Percentiles rank a stretch among this genome's conserved stretches.
Conservation (phyloP, 1,284 basidiomycete genomes). For the Cutaneotrichosporon cavernicola region DNA sequence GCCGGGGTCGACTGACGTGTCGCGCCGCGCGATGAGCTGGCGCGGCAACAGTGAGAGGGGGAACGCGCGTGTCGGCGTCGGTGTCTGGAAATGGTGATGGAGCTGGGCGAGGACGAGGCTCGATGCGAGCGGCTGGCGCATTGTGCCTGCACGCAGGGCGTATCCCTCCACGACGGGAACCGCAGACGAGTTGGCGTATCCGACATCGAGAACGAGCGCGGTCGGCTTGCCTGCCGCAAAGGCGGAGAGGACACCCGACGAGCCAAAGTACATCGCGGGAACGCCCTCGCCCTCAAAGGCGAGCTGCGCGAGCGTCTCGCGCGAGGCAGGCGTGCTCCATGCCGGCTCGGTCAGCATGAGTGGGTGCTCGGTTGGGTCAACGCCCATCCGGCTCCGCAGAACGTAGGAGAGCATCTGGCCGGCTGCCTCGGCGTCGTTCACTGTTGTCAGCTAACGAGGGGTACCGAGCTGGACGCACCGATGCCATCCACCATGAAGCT, state of each 20-base stretch:
- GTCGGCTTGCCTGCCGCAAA: conserved; percentile 97
- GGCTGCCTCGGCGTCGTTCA: conserved; percentile 74
- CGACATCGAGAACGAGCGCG: conserved; percentile 91
- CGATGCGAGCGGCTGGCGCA: conserved; percentile 52
- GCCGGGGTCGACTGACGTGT: conserved; percentile 61
- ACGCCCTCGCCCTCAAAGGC: conserved; percentile 95
- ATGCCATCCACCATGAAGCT: conserved; percentile 84
- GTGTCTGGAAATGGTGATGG: conserved; percentile 40
- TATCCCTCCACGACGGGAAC: conserved; percentile 98
- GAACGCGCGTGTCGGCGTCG: conserved; percentile 36
- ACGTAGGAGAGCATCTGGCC: conserved; percentile 73
- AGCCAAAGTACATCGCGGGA: conserved; percentile 96
- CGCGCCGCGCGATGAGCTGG: conserved; percentile 79
- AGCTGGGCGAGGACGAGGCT: conserved; percentile 51
- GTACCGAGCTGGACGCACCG: conserved; percentile 60
- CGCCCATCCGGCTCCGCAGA: conserved; percentile 70
- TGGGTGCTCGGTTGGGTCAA: conserved; percentile 73
- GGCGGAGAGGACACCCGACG: conserved; percentile 93
- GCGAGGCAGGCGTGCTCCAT: conserved; percentile 87
- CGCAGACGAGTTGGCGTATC: conserved; percentile 81
- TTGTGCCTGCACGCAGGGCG: conserved; percentile 76
- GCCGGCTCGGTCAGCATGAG: conserved; percentile 91
- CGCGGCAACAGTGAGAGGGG: conserved; percentile 61
- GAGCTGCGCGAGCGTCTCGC: conserved; percentile 91
- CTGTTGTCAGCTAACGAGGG: conserved; percentile 53